phyloP scores from a whole-genome alignment of 2,329 filamentous ascomycete genomes.

The Fusarium transvaalense region DNA sequence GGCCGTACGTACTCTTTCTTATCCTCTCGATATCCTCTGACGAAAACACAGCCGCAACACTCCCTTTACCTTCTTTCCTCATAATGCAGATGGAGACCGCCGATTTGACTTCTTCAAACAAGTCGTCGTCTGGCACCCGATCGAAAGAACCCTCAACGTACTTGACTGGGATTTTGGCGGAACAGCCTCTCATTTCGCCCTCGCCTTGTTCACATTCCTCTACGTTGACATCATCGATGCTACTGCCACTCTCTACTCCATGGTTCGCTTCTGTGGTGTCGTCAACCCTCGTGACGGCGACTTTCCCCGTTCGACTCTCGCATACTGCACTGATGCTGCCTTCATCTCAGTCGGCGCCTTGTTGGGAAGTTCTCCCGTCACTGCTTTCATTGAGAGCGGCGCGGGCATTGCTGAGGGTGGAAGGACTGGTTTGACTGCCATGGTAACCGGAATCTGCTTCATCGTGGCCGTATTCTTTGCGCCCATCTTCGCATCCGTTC shows the following conservation, averaged over 20 bases:
- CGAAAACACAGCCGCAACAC: constrained; percentile 68
- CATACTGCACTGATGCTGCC: constrained; percentile 78
- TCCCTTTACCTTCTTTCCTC: constrained; percentile 78
- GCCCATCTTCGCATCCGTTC: constrained; percentile 81
- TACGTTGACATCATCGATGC: constrained; percentile 85
- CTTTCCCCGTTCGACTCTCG: constrained; percentile 86
- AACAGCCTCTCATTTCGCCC: constrained; percentile 71
- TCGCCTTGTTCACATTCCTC: constrained; percentile 81
- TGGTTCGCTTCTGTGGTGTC: constrained; percentile 79
- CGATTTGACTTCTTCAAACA: constrained; percentile 80
- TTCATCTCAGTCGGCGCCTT: constrained; percentile 79
- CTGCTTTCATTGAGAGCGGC: constrained; percentile 80
- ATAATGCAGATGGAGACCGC: constrained; percentile 72
- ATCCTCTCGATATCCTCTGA: not conserved
- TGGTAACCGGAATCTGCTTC: constrained; percentile 77
- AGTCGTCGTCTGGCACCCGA: constrained; percentile 78
- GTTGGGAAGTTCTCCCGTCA: constrained; percentile 77
- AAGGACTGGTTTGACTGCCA: constrained; percentile 78
- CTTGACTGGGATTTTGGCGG: constrained; percentile 74
- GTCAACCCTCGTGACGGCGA: constrained; percentile 77
- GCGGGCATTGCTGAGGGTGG: constrained; percentile 82
- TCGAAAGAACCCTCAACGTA: constrained; percentile 70
- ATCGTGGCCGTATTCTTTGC: constrained; percentile 80
- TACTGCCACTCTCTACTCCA: constrained; percentile 83
- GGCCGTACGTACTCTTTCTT: constrained; percentile 64